Evolutionary conservation across 768 basidiomycete species (phyloP).

Genomic region (Lyophyllum shimeji): DNA sequence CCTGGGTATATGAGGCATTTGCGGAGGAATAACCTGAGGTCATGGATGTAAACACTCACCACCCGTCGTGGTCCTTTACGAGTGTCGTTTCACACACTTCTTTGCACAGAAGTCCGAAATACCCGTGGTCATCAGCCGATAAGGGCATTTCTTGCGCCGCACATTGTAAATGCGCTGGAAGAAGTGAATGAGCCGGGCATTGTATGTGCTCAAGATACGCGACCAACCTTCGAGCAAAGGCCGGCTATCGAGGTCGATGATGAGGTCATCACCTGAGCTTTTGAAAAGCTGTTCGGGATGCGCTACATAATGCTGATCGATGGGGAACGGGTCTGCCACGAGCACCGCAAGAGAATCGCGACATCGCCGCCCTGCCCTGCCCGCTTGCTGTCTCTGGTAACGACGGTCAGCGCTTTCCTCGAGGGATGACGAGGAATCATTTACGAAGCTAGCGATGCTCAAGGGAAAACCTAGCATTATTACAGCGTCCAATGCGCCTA

Average conservation of each 20-base stretch:
- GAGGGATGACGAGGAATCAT: constrained; percentile 16
- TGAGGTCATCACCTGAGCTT: constrained; percentile 56
- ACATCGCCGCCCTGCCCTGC: constrained; percentile 79
- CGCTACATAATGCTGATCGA: constrained; percentile 73
- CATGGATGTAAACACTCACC: constrained; percentile 39
- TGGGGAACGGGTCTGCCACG: constrained; percentile 64
- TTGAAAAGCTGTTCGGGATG: constrained; percentile 73
- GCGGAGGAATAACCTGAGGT: neutral
- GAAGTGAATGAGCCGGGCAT: neutral
- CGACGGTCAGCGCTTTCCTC: neutral
- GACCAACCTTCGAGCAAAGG: constrained; percentile 65
- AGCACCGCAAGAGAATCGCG: constrained; percentile 78
- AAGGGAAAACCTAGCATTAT: constrained; percentile 87
- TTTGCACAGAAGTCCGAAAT: constrained; percentile 66
- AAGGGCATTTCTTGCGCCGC: constrained; percentile 87
- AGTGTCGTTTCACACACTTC: constrained; percentile 64
- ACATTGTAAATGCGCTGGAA: constrained; percentile 76
- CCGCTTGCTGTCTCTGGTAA: constrained; percentile 80
- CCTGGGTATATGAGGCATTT: constrained; percentile 38
- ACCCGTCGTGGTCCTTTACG: constrained; percentile 73
- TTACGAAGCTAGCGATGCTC: constrained; percentile 77
- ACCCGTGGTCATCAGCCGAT: constrained; percentile 58
- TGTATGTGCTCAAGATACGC: neutral
- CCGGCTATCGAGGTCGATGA: constrained; percentile 72
- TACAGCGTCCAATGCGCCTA: constrained; percentile 85